Base-by-base conservation (phyloP, 176 grass and related monocot genomes). In the Musa beccarii region DNA sequence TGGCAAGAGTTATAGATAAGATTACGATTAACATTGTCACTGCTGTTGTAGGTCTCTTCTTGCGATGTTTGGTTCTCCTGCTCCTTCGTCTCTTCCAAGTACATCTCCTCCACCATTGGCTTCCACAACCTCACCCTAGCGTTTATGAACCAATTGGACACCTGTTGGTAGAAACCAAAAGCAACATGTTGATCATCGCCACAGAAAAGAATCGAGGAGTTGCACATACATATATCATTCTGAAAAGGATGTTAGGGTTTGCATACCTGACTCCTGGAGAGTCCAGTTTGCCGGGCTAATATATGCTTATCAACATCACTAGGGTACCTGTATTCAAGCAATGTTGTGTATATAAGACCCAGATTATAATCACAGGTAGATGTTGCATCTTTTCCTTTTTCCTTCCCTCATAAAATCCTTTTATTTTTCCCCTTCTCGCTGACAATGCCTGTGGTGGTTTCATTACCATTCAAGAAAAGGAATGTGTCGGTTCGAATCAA, bases 271-370 rank as follows among this genome's bases (percentile, higher is more conserved):
- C 76, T 79, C 51, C 76, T 69, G 9, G 76, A 79, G 52, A 79
- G 76, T 22, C 76, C 76, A 9, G 76, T 69, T 69, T 79, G 65
- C 52, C 65, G 63, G 19, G 76, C 51, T 79, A 79, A 56, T 19
- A 79, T 79, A 34, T 79, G 76, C 57, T 79, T 79, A 69, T 79
- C 76, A 20, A 79, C 76, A 9, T 79, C 76, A 9, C 24, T 79
- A 12, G 76, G 76, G 29, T 79, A 79, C 52, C 76, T 79, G 65
- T 3, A 53, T 19, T 43, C 25, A 49, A 68, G 57, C 24, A 51
- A 76, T 49, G 59, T 1, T 50, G 28, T 63, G 0, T 49, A 20
- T 55, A 11, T 9, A 11, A 16, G 10, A n/a, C 19, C 2, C 14
- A 57, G 11, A 12, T 57, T 10, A 9, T 1, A 29, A 57, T 3